A percentile compares a stretch with the other conserved stretches of the same genome.
These are phyloP conservation scores for Pythium guiyangense DNA, from an alignment of 352 stramenopile species.

Conservation along the genomic window DNA sequence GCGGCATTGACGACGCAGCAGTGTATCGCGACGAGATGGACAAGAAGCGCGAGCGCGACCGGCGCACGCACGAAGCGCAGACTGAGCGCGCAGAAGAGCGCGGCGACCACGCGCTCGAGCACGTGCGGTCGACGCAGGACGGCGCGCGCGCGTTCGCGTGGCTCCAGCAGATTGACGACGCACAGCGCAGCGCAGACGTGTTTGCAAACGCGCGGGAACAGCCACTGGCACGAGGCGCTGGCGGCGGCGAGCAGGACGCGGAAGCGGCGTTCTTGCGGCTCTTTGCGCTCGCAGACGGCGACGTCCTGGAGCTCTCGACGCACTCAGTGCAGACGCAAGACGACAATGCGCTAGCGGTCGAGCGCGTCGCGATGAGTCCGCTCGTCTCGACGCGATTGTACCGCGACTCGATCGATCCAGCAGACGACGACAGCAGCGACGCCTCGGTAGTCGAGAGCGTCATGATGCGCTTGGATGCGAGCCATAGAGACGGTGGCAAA, in stretches of 20 bases:
- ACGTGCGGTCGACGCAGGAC: conserved; percentile 25
- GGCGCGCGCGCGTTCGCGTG: conserved; percentile 47
- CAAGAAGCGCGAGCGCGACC: conserved; percentile 27
- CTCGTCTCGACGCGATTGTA: background rate
- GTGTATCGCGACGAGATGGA: conserved; percentile 39
- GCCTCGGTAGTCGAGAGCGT: background rate
- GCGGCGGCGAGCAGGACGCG: conserved; percentile 13
- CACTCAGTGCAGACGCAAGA: conserved; percentile 35
- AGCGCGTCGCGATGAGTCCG: conserved; percentile 7
- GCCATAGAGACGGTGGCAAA: background rate
- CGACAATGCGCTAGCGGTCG: conserved; percentile 1
- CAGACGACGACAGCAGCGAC: conserved; percentile 4
- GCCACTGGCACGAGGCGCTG: conserved; percentile 6
- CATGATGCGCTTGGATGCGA: background rate
- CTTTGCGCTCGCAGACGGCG: conserved; percentile 36
- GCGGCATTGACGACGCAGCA: conserved; percentile 34
- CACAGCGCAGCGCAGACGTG: conserved; percentile 21
- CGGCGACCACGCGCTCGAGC: conserved; percentile 28
- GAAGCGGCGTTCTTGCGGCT: conserved; percentile 36
- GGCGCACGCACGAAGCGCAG: conserved; percentile 30
- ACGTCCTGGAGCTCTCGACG: conserved; percentile 23
- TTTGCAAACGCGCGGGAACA: conserved; percentile 12
- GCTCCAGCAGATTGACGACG: conserved; percentile 44
- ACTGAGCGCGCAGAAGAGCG: conserved; percentile 26
- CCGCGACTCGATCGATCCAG: conserved; percentile 15